A percentile compares a stretch with the other conserved stretches of the same genome.
Conservation (phyloP, 768 basidiomycete species). For the Tricholoma bakamatsutake region DNA sequence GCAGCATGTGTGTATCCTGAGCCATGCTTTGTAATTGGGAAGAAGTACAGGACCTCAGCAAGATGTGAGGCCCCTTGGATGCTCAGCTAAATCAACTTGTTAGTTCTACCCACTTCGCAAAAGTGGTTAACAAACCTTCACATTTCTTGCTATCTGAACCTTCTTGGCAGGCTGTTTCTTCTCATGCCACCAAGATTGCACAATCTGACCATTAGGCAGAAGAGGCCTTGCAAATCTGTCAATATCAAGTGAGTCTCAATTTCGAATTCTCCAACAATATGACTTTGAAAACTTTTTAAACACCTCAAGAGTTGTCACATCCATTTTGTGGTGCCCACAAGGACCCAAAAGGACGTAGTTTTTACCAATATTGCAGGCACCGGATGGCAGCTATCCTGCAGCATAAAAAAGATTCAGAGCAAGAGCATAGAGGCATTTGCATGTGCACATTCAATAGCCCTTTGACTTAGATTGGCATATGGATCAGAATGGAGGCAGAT, state of each 20-base stretch:
- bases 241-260: background rate
- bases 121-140: background rate
- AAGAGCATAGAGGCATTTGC: slow-evolving; percentile 9
- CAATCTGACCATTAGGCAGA: background rate
- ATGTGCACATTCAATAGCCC: background rate
- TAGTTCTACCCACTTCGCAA: background rate
- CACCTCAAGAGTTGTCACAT: background rate
- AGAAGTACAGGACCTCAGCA: background rate
- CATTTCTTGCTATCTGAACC: background rate
- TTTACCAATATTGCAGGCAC: background rate
- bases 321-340: background rate
- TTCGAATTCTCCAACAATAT: background rate
- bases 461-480: slow-evolving; percentile 9
- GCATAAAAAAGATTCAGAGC: slow-evolving; percentile 4
- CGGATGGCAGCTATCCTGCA: background rate
- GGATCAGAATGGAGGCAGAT: slow-evolving; percentile 11
- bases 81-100: background rate
- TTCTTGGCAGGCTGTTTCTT: background rate
- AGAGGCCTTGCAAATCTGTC: background rate
- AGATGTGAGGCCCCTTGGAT: background rate
- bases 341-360: background rate
- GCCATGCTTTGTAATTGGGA: background rate
- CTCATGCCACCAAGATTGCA: background rate
- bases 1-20: background rate
- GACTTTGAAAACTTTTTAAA: background rate